Percentiles rank a stretch among this genome's conserved stretches.
phyloP scores from a whole-genome alignment of 768 basidiomycete species.

The Mycena polygramma region DNA sequence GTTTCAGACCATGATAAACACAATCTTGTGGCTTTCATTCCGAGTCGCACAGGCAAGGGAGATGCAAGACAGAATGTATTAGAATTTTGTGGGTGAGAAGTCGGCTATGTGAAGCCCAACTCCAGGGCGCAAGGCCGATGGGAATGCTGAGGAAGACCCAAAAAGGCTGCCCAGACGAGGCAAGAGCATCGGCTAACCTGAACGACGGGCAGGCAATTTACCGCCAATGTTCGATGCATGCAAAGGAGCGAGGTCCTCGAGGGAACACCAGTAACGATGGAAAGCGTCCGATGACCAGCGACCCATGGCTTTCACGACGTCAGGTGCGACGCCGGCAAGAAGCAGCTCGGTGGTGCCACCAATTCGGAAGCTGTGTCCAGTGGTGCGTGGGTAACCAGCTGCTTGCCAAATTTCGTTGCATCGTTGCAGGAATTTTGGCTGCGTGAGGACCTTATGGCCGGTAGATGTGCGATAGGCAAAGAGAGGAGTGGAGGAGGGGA shows the following conservation, averaged over 20 bases:
- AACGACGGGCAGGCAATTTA: not conserved
- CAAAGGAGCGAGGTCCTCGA: constrained; percentile 20
- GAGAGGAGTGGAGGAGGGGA: not conserved
- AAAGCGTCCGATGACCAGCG: constrained; percentile 38
- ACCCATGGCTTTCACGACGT: constrained; percentile 26
- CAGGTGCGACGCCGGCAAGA: constrained; percentile 10
- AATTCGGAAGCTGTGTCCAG: constrained; percentile 29
- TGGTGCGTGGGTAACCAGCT: constrained; percentile 17
- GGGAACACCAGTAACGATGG: constrained; percentile 40
- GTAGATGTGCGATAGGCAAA: not conserved
- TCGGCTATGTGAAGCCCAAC: not conserved
- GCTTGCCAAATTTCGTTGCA: constrained; percentile 38
- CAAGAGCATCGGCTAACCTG: constrained; percentile 1
- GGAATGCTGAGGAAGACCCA: too few relatives aligned
- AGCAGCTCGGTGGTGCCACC: constrained; percentile 1
- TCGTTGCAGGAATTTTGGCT: constrained; percentile 17
- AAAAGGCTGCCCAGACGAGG: not conserved
- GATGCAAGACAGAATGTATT: constrained; percentile 10
- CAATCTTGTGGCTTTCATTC: constrained; percentile 9
- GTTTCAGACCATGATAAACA: too few relatives aligned
- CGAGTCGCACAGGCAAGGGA: constrained; percentile 1
- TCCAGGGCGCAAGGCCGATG: constrained; percentile 14
- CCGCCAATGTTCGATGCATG: constrained; percentile 38
- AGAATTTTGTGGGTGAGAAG: constrained; percentile 2
- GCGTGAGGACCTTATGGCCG: constrained; percentile 7